A percentile compares a stretch with the other conserved stretches of the same genome.
phyloP scores from a whole-genome alignment of 1,284 basidiomycete genomes.

The Cryptococcus neoformans region DNA sequence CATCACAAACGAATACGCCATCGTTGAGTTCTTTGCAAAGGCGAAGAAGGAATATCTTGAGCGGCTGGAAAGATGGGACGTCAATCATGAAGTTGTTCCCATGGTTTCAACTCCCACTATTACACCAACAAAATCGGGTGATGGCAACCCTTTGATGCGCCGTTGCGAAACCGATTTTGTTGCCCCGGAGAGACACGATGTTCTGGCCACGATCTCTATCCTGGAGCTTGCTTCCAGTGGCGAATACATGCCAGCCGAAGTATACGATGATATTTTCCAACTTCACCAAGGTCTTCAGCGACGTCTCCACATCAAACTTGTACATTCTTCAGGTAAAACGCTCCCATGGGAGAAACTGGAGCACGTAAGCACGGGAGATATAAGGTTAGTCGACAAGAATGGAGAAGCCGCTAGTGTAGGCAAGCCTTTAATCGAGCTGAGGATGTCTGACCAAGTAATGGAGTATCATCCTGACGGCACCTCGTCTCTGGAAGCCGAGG shows the following conservation, averaged over 20 bases:
- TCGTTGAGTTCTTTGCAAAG: slow-evolving; percentile 83
- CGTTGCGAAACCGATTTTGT: slow-evolving; percentile 89
- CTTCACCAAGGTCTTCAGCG: slow-evolving; percentile 92
- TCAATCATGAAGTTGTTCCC: slow-evolving; percentile 52
- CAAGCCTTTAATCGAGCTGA: slow-evolving; percentile 50
- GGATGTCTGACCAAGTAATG: slow-evolving; percentile 53
- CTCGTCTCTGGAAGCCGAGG: slow-evolving; percentile 63
- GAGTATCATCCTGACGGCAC: slow-evolving; percentile 80
- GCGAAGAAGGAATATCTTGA: slow-evolving; percentile 77
- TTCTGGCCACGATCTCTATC: slow-evolving; percentile 80
- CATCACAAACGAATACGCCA: slow-evolving; percentile 69
- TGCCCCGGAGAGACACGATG: slow-evolving; percentile 82
- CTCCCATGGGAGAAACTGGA: slow-evolving; percentile 76
- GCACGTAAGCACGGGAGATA: slow-evolving; percentile 53
- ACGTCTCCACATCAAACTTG: slow-evolving; percentile 69
- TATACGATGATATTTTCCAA: slow-evolving; percentile 79
- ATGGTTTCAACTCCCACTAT: background rate
- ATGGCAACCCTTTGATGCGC: slow-evolving; percentile 63
- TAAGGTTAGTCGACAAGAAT: slow-evolving; percentile 72
- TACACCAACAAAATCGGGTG: slow-evolving; percentile 8
- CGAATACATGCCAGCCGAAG: slow-evolving; percentile 77
- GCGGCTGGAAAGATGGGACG: slow-evolving; percentile 86
- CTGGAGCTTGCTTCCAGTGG: slow-evolving; percentile 83
- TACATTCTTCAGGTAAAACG: slow-evolving; percentile 83
- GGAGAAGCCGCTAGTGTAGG: slow-evolving; percentile 61